Evolutionary conservation across 2,329 filamentous ascomycete species (phyloP), one percentile per base, ranked within the genome.

Genomic region (Aureobasidium musti): DNA sequence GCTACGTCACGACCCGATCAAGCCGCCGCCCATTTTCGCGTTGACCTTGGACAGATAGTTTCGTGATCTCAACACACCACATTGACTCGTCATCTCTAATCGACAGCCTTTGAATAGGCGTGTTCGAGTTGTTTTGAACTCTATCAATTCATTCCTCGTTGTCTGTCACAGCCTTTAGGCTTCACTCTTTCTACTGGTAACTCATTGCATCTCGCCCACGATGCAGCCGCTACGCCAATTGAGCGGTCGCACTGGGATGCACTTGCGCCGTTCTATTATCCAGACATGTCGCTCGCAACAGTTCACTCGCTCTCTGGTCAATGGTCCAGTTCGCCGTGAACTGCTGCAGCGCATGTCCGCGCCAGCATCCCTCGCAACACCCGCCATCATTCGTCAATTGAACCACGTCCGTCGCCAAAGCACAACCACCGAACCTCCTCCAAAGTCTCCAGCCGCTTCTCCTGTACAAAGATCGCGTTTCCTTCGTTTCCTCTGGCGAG

Each of bases 401-500:
- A 66, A 59, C 52, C 43, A 41, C 39, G 39, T 52, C 63, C 63
- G 53, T 37, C 43, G 43, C 33, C 47, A 57, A 33, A 66, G 53
- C 53, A 66, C 63, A 35, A 59, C 6, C 30, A 66, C 52, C n/a
- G 61, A 65, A 3, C 61, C 61, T 65, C 50, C 61, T 13, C 37
- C 61, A 33, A 35, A 30, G 13, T 56, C 63, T 14, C 53, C 63
- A 7, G 63, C 63, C 10, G 52, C 63, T 21, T 14, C 52, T 50
- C 35, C 63, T n/a, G 10, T 19, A 11, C 52, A 50, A 26, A 14
- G 53, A 43, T 57, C 59, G 7, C 49, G 59, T 21, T 2, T 82
- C 13, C 69, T 80, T 10, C 80, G 80, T 54, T 87, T 90, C 73
- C 77, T 87, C 53, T 91, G 91, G 75, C 86, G 90, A 71, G 82